Percentiles rank a stretch among this genome's conserved stretches.
phyloP scores from a whole-genome alignment of 2,329 filamentous ascomycete species.

The Alternaria sp. region DNA sequence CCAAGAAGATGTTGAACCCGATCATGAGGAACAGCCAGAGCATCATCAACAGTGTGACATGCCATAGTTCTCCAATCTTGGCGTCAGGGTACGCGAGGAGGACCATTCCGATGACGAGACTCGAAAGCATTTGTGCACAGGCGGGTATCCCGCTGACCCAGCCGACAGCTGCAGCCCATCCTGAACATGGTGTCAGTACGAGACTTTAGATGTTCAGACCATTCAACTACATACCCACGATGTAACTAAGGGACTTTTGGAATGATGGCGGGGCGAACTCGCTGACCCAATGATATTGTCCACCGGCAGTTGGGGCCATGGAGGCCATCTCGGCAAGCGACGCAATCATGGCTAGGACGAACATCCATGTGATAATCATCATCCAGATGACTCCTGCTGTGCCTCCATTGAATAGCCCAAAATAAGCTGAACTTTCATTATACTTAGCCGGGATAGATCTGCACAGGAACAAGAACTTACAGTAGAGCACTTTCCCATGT shows the following conservation, averaged over 20 bases:
- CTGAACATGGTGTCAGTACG: slow-evolving; percentile 6
- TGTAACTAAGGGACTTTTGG: slow-evolving; percentile 7
- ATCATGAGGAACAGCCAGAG: slow-evolving; percentile 39
- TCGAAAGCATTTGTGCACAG: slow-evolving; percentile 30
- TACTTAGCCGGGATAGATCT: neutral
- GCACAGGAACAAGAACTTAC: slow-evolving; percentile 1
- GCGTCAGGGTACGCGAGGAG: slow-evolving; percentile 51
- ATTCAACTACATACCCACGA: slow-evolving; percentile 2
- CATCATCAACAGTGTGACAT: slow-evolving; percentile 48
- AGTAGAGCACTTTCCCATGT: slow-evolving; percentile 28
- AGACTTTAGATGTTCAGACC: neutral
- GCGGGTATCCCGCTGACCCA: slow-evolving; percentile 38
- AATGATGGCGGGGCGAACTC: slow-evolving; percentile 5
- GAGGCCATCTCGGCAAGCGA: slow-evolving; percentile 10
- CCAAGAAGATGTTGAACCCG: slow-evolving; percentile 52
- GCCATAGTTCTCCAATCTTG: slow-evolving; percentile 42
- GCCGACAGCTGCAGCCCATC: slow-evolving; percentile 21
- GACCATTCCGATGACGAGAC: slow-evolving; percentile 33
- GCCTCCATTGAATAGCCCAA: slow-evolving; percentile 31
- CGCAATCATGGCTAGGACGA: slow-evolving; percentile 29
- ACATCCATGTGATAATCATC: slow-evolving; percentile 30
- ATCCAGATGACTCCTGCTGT: slow-evolving; percentile 37
- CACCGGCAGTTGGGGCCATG: slow-evolving; percentile 10
- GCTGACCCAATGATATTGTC: slow-evolving; percentile 12
- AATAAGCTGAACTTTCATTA: slow-evolving; percentile 12